Conservation (phyloP, 371 early-diverging fungal species). For the Apophysomyces elegans region DNA sequence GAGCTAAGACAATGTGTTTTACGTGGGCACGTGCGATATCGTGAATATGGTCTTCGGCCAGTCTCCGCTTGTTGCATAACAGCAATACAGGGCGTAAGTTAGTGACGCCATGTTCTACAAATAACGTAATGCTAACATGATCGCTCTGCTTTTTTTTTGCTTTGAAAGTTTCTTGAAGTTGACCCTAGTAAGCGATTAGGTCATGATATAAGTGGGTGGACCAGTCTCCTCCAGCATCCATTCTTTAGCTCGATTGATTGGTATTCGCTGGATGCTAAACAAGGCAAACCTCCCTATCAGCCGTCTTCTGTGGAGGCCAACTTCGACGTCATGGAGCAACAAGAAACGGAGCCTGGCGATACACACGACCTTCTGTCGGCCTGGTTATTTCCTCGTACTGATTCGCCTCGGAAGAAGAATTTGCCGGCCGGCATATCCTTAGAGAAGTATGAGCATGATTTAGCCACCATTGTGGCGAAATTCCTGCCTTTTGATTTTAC, state of each 20-base stretch:
- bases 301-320: conserved; percentile 61
- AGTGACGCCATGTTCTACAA: too few relatives aligned
- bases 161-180: conserved; percentile 34
- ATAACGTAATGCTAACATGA: neutral
- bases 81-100: conserved; percentile 55
- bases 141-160: neutral
- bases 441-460: conserved; percentile 18
- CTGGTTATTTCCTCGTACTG: conserved; percentile 63
- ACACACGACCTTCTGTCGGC: neutral
- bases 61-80: conserved; percentile 54
- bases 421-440: conserved; percentile 22
- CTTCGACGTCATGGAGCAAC: conserved; percentile 81
- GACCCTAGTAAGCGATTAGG: conserved; percentile 51
- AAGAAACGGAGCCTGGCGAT: neutral
- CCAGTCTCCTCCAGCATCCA: conserved; percentile 37
- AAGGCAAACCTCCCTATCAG: conserved; percentile 50
- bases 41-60: conserved; percentile 31
- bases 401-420: conserved; percentile 60
- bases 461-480: conserved; percentile 36
- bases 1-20: conserved; percentile 54
- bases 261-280: conserved; percentile 39
- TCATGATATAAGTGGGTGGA: conserved; percentile 38
- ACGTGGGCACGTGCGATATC: conserved; percentile 43
- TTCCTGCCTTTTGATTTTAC: conserved; percentile 61
- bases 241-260: conserved; percentile 46